Evolutionary conservation across 78 protist genomes (phyloP), one percentile per base, ranked within the genome.

Genomic region (Cyanophora paradoxa): DNA sequence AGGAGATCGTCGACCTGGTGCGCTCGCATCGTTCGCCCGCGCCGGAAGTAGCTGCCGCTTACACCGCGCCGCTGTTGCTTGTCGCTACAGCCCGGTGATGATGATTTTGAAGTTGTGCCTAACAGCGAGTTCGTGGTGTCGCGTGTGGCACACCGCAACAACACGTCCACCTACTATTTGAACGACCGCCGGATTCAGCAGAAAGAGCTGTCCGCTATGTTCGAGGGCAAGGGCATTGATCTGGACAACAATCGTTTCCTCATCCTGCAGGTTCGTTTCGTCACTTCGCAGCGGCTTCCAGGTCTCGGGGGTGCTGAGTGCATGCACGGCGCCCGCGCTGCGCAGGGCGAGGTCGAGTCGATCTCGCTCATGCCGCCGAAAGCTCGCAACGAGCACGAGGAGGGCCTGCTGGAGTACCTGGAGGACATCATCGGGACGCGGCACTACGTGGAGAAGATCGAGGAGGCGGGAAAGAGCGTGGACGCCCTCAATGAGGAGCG

Each of bases 361-460:
- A 98, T 98, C 19, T 81, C 99, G 20, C 57, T 92, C 88, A 98
- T 98, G 99, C 90, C 92, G 82, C 99, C 99, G 33, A 97, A 95
- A 79, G 96, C 92, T 5, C 78, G 16, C 52, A 56, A 16, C 3
- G 75, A 74, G 36, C 31, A 81, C 69, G 96, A 95, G n/a, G 95
- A 81, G 22, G 99, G 99, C 28, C 82, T 98, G 50, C 87, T 98
- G 44, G 99, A 97, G 75, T 98, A 95, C 86, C 76, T 98, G 22
- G 99, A 98, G 67, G 99, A 96, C 66, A 91, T 98, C 62, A 94
- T 98, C 63, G 99, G 99, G 16, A 68, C 96, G 7, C 65, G 67
- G 42, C 46, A 22, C 26, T 88, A 58, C 71, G 64, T 85, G 11
- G 81, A 67, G 34, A 79, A 41, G 28, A 97, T 97, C 78, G 83